A percentile compares a stretch with the other conserved stretches of the same genome.
phyloP scores from a whole-genome alignment of 139 green algal genomes.

The Picochlorum sp. region DNA sequence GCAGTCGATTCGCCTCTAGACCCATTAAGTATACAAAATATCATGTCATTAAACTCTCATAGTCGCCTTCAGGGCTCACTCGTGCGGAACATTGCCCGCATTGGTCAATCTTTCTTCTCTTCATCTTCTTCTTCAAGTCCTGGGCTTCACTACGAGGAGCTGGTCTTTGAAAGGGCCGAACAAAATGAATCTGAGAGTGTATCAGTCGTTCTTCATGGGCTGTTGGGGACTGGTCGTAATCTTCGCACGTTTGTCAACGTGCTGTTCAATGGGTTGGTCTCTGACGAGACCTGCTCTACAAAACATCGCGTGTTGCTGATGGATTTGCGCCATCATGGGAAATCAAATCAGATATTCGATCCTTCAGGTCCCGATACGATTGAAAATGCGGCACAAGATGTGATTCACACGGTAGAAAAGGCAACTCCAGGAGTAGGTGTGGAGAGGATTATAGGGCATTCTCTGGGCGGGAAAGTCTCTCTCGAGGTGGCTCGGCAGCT shows the following conservation, averaged over 20 bases:
- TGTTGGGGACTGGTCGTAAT: conserved; percentile 27
- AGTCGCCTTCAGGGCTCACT: too few relatives aligned
- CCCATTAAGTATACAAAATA: too few relatives aligned
- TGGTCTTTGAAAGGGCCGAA: neutral
- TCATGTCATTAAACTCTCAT: too few relatives aligned
- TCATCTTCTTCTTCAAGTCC: too few relatives aligned
- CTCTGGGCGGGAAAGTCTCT: conserved; percentile 68
- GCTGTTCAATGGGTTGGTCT: conserved; percentile 3
- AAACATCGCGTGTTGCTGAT: conserved; percentile 43
- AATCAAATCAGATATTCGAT: conserved; percentile 32
- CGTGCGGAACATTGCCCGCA: too few relatives aligned
- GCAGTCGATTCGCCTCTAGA: too few relatives aligned
- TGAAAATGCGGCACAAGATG: conserved; percentile 48
- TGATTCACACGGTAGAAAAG: conserved; percentile 37
- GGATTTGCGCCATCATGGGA: conserved; percentile 62
- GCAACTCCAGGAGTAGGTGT: conserved; percentile 7
- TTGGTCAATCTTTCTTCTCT: too few relatives aligned
- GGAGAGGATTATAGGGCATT: conserved; percentile 55
- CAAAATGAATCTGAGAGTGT: neutral
- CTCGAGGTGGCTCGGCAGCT: conserved; percentile 47
- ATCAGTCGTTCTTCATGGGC: conserved; percentile 19
- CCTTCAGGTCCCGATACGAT: conserved; percentile 49
- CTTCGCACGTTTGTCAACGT: conserved; percentile 5
- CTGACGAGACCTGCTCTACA: conserved; percentile 20
- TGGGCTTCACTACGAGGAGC: too few relatives aligned